Evolutionary conservation across 192 early-diverging fungal genomes (phyloP).

Genomic region (Kickxella alabastrina): DNA sequence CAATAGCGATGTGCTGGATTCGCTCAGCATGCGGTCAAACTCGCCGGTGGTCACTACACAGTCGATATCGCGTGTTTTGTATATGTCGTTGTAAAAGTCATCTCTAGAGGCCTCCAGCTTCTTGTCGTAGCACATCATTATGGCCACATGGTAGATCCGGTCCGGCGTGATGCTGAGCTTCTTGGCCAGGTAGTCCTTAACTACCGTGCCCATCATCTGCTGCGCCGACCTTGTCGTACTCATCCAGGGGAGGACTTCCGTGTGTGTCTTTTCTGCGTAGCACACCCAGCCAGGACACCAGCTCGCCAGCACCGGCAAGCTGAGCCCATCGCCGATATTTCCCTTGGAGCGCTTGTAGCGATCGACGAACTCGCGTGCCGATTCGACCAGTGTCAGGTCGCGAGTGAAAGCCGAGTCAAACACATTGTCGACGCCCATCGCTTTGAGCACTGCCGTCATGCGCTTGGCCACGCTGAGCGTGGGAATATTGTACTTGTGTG

Average conservation of each 20-base stretch:
- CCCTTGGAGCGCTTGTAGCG: conserved; percentile 55
- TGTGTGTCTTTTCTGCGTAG: conserved; percentile 98
- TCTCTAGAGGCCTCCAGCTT: conserved; percentile 94
- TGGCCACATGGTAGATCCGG: conserved; percentile 84
- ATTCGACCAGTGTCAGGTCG: conserved; percentile 81
- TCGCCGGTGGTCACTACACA: conserved; percentile 95
- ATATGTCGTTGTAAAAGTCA: conserved; percentile 84
- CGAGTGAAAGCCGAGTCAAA: conserved; percentile 88
- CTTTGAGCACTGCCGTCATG: conserved; percentile 71
- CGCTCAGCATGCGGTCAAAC: conserved; percentile 79
- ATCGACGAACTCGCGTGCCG: conserved; percentile 84
- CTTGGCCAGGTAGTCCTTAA: conserved; percentile 78
- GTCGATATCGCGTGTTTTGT: conserved; percentile 87
- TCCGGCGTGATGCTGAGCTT: conserved; percentile 62
- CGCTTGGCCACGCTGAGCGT: conserved; percentile 65
- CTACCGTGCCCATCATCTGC: conserved; percentile 91
- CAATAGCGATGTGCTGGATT: conserved; percentile 56
- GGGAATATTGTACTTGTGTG: conserved; percentile 74
- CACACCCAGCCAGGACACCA: conserved; percentile 92
- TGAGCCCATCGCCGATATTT: conserved; percentile 11
- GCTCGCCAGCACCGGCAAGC: conserved; percentile 62
- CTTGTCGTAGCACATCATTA: conserved; percentile 99
- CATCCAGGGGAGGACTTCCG: conserved; percentile 81
- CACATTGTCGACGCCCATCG: conserved; percentile 78
- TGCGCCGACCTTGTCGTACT: conserved; percentile 93